Evolutionary conservation across 2,329 filamentous ascomycete species (phyloP).

Genomic region (Hirsutella minnesotensis): DNA sequence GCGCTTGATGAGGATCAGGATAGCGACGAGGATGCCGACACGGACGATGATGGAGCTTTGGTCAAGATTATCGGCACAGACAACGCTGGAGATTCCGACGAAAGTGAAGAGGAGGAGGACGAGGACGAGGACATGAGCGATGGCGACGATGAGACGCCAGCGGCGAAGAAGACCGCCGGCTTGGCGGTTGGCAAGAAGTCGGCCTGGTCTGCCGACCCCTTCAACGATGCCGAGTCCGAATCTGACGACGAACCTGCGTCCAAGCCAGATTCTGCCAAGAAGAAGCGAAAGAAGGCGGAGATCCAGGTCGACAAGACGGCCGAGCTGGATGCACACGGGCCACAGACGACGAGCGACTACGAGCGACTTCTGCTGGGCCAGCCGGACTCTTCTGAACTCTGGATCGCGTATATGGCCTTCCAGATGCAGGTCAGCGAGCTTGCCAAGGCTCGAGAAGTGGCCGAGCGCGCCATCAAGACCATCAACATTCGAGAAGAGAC

Average conservation of each 20-base stretch:
- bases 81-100: conserved; percentile 29
- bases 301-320: conserved; percentile 82
- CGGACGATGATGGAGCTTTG: conserved; percentile 29
- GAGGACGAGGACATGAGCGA: conserved; percentile 24
- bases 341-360: conserved; percentile 82
- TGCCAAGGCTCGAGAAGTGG: conserved; percentile 76
- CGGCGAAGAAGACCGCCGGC: conserved; percentile 17
- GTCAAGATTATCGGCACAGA: conserved; percentile 34
- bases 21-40: conserved; percentile 36
- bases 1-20: conserved; percentile 36
- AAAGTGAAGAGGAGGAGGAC: conserved; percentile 20
- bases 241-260: conserved; percentile 26
- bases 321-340: conserved; percentile 80
- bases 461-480: conserved; percentile 78
- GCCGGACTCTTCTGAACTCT: conserved; percentile 84
- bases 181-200: conserved; percentile 58
- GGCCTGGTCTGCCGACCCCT: conserved; percentile 69
- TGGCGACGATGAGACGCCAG: conserved; percentile 21
- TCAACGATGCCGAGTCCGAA: conserved; percentile 47
- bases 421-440: conserved; percentile 87
- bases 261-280: conserved; percentile 25
- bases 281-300: conserved; percentile 63
- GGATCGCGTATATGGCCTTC: conserved; percentile 99
- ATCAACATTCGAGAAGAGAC: conserved; percentile 86
- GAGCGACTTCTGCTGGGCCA: conserved; percentile 86